These are phyloP conservation scores for Filosporella fistucella DNA, from an alignment of 495 filamentous ascomycete species.

Conservation along the genomic window DNA sequence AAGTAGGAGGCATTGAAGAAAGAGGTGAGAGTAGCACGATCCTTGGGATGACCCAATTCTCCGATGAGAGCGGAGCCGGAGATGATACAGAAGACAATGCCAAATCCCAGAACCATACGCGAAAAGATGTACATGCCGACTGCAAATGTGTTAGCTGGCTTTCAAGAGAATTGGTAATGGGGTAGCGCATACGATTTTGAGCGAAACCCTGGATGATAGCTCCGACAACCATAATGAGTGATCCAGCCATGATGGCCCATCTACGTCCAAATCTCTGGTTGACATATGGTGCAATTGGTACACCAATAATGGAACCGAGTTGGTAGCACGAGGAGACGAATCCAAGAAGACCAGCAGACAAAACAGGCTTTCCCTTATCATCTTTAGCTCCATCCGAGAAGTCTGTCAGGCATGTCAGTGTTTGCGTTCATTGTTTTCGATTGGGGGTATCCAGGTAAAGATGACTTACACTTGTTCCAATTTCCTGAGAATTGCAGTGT, in stretches of 20 bases:
- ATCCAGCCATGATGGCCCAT: conserved; percentile 45
- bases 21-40: conserved; percentile 60
- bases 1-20: conserved; percentile 66
- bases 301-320: conserved; percentile 40
- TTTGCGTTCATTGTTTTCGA: too few relatives aligned
- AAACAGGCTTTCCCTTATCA: too few relatives aligned
- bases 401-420: too few relatives aligned
- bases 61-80: conserved; percentile 60
- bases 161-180: background rate
- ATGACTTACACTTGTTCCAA: conserved; percentile 5
- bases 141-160: background rate
- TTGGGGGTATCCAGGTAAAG: too few relatives aligned
- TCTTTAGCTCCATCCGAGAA: too few relatives aligned
- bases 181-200: background rate
- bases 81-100: conserved; percentile 60
- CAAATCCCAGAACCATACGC: conserved; percentile 61
- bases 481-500: conserved; percentile 1
- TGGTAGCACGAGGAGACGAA: conserved; percentile 32
- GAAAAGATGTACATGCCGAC: conserved; percentile 59
- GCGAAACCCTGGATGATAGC: conserved; percentile 28
- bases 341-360: conserved; percentile 18
- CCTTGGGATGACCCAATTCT: conserved; percentile 63
- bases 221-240: conserved; percentile 41
- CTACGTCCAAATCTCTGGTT: conserved; percentile 41
- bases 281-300: conserved; percentile 43